phyloP scores from a whole-genome alignment of 306 rosid species.

The Trichosanthes truncata region DNA sequence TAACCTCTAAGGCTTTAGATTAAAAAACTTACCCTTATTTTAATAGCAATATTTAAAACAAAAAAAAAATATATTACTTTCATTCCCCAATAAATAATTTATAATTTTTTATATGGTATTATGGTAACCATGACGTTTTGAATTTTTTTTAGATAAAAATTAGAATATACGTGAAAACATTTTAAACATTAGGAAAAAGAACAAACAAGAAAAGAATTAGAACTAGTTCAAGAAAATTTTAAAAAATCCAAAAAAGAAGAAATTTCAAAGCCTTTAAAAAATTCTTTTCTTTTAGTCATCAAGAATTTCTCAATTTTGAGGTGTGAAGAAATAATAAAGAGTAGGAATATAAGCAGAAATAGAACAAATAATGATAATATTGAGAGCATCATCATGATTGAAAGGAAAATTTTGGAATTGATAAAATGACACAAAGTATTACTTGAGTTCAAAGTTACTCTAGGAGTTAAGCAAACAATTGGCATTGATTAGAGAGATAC shows the following conservation, averaged over 20 bases:
- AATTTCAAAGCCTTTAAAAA: not conserved
- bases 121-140: too few relatives aligned
- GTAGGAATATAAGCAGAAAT: not conserved
- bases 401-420: not conserved
- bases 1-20: too few relatives aligned
- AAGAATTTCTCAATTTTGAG: not conserved
- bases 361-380: not conserved
- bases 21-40: too few relatives aligned
- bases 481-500: not conserved
- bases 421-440: not conserved
- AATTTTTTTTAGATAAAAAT: too few relatives aligned
- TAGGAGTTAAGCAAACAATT: not conserved
- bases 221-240: not conserved
- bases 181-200: not conserved
- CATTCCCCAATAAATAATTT: too few relatives aligned
- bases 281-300: not conserved
- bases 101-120: too few relatives aligned
- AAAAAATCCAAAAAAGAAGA: not conserved
- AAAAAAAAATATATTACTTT: too few relatives aligned
- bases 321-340: not conserved
- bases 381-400: not conserved
- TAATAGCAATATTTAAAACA: too few relatives aligned
- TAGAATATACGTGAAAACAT: not conserved
- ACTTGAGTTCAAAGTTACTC: constrained; percentile 1
- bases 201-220: not conserved